Evolutionary conservation across 106 monocot genomes (phyloP).

Genomic region (Cymbidium sinense): DNA sequence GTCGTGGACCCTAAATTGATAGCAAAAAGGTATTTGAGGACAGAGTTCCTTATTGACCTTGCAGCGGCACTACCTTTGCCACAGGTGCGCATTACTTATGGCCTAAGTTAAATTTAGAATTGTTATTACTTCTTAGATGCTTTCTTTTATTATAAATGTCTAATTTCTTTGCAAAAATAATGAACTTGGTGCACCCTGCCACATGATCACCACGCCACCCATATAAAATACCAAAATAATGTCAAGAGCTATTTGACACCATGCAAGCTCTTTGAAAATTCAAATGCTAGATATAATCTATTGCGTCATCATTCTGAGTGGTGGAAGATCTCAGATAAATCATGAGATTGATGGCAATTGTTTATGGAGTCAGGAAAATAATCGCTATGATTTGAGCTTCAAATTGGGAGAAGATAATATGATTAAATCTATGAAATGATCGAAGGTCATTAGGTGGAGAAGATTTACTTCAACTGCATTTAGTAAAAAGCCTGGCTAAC

Average conservation of each 20-base stretch:
- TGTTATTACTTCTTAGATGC: neutral
- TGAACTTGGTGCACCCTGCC: neutral
- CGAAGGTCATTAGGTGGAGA: neutral
- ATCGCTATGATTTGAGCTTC: neutral
- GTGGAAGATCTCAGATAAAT: neutral
- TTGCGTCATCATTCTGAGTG: too few species aligned
- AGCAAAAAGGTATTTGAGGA: conserved; percentile 51
- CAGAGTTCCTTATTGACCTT: conserved; percentile 71
- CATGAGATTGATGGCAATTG: neutral
- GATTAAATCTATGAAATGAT: neutral
- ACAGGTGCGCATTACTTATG: conserved; percentile 37
- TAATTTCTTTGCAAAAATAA: neutral
- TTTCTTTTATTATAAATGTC: neutral
- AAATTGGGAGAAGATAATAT: neutral
- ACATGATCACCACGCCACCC: neutral
- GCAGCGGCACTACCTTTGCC: conserved; percentile 81
- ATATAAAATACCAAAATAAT: neutral
- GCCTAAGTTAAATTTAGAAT: neutral
- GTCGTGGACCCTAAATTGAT: conserved; percentile 74
- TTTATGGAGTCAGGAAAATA: neutral
- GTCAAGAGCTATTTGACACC: neutral
- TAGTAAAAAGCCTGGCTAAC: too few species aligned
- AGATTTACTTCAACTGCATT: neutral
- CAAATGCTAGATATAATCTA: neutral
- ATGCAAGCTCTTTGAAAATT: neutral